Conservation (phyloP, 768 basidiomycete species). For the Cantharellus anzutake region DNA sequence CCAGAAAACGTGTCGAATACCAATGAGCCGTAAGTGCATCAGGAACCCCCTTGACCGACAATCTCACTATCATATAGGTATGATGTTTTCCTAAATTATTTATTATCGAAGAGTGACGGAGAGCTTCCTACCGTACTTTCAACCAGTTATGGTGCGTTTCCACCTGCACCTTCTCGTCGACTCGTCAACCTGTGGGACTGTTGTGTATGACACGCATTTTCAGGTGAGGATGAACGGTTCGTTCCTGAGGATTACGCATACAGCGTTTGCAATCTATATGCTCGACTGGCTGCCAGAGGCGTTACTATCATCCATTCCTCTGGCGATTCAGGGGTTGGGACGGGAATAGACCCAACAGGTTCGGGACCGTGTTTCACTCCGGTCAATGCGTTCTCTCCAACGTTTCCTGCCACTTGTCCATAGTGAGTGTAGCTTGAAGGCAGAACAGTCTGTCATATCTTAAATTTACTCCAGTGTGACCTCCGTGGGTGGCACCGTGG, state of each 20-base stretch:
- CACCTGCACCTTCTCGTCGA: neutral
- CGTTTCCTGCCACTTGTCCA: conserved; percentile 4
- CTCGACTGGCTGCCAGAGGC: conserved; percentile 3
- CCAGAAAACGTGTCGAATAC: neutral
- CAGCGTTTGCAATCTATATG: conserved; percentile 1
- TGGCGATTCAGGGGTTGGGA: conserved; percentile 4
- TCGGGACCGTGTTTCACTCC: neutral
- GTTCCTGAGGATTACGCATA: conserved; percentile 1
- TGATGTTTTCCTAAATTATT: conserved; percentile 9
- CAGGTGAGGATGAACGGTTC: conserved; percentile 1
- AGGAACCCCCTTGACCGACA: neutral
- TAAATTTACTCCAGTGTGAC: neutral
- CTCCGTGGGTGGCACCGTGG: conserved; percentile 1
- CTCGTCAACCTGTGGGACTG: neutral
- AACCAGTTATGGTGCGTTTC: conserved; percentile 3
- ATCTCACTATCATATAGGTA: neutral
- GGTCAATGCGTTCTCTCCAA: neutral
- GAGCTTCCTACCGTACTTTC: neutral
- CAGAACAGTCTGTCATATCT: neutral
- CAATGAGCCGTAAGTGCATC: neutral
- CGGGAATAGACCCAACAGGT: neutral
- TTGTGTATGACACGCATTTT: neutral
- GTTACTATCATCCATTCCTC: conserved; percentile 1
- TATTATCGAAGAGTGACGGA: neutral
- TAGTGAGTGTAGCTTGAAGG: neutral